Percentiles rank a stretch among this genome's conserved stretches.
phyloP scores from a whole-genome alignment of 2,329 filamentous ascomycete genomes.

The Xylariaceae sp. region DNA sequence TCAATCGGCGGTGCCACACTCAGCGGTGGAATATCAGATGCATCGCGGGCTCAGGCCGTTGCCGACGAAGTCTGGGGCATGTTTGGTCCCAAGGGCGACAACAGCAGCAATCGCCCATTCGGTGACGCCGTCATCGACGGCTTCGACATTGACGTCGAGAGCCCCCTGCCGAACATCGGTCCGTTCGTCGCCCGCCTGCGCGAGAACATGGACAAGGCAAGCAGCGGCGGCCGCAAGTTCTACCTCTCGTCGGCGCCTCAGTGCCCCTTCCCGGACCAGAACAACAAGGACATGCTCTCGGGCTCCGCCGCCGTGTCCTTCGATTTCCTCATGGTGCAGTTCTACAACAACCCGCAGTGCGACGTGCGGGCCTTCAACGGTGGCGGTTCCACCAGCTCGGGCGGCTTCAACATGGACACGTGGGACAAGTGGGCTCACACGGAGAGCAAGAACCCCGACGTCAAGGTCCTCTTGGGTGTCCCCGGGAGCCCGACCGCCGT shows the following conservation, averaged over 20 bases:
- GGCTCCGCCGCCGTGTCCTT: slow-evolving; percentile 51
- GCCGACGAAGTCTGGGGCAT: slow-evolving; percentile 69
- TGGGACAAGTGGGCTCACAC: slow-evolving; percentile 66
- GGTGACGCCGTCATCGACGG: slow-evolving; percentile 66
- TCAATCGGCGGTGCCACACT: slow-evolving; percentile 72
- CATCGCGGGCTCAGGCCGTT: slow-evolving; percentile 49
- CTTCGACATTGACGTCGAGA: slow-evolving; percentile 75
- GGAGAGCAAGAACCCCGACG: slow-evolving; percentile 57
- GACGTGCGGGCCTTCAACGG: slow-evolving; percentile 54
- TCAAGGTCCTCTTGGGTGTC: slow-evolving; percentile 64
- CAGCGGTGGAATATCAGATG: slow-evolving; percentile 54
- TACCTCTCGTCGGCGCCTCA: slow-evolving; percentile 67
- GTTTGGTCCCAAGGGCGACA: slow-evolving; percentile 57
- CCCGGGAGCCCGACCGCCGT: slow-evolving; percentile 57
- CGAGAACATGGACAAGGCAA: slow-evolving; percentile 49
- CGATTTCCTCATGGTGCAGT: slow-evolving; percentile 64
- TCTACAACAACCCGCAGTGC: slow-evolving; percentile 66
- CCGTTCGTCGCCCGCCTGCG: slow-evolving; percentile 62
- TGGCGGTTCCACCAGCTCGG: slow-evolving; percentile 35
- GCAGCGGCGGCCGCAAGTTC: slow-evolving; percentile 48
- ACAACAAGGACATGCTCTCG: slow-evolving; percentile 56
- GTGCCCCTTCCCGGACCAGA: slow-evolving; percentile 64
- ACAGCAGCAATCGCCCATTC: slow-evolving; percentile 62
- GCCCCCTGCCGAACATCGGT: slow-evolving; percentile 57
- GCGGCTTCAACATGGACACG: slow-evolving; percentile 59